Conservation (phyloP, 257 asterid genomes). For the Echium plantagineum region DNA sequence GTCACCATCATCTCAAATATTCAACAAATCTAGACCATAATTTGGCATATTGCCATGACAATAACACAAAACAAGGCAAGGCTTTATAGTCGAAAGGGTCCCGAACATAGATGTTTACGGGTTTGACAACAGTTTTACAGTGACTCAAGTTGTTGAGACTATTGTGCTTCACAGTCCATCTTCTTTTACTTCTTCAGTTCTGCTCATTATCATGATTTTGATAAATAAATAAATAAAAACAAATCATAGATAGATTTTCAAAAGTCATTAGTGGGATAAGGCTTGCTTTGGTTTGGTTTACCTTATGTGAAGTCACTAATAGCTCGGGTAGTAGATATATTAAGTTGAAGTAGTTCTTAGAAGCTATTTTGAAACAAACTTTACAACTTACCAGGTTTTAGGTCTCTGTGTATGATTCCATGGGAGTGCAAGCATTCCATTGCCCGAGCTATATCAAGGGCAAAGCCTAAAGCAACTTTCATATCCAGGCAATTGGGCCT, state of each 20-base stretch:
- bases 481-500: conserved; percentile 67
- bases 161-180: neutral
- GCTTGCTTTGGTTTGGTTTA: too few relatives aligned
- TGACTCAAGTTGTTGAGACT: neutral
- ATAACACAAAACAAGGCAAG: too few relatives aligned
- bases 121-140: neutral
- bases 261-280: too few relatives aligned
- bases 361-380: too few relatives aligned
- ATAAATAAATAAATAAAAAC: too few relatives aligned
- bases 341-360: too few relatives aligned
- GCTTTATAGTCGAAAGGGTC: too few relatives aligned
- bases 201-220: neutral
- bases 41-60: too few relatives aligned
- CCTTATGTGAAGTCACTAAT: neutral
- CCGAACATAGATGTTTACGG: too few relatives aligned
- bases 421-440: conserved; percentile 89
- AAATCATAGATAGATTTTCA: too few relatives aligned
- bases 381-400: conserved; percentile 59
- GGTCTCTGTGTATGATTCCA: conserved; percentile 87
- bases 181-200: neutral
- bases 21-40: too few relatives aligned
- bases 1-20: too few relatives aligned
- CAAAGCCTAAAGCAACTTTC: conserved; percentile 60
- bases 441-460: conserved; percentile 84
- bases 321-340: neutral